Evolutionary conservation across 805 yeast genomes (phyloP), one percentile per base, ranked within the genome.

Genomic region (Teunomyces atbi): DNA sequence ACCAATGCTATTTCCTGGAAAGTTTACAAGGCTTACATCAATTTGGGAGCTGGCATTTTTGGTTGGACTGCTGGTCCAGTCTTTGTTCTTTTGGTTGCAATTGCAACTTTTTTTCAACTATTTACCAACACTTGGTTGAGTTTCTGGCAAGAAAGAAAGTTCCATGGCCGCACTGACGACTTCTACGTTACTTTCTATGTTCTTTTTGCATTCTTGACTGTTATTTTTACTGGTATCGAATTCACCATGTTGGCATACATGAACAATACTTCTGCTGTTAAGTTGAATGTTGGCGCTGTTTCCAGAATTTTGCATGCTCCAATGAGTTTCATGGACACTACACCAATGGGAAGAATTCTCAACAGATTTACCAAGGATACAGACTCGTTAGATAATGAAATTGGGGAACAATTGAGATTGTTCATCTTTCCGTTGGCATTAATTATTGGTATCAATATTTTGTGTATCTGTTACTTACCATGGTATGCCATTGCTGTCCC

Each of bases 401-500:
- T 71, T 48, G 74, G 76, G 18, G 76, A 71, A 50, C 75, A 71
- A 51, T 55, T 69, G 54, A 58, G 74, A 45, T 59, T 70, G 47
- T 69, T 72, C 46, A 48, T 71, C 13, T 70, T 68, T 58, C 74
- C 76, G 15, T 53, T 68, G 40, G 74, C 74, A 13, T 56, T 62
- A 23, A 69, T 71, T 42, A 61, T 68, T 49, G 74, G 73, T 50
- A 60, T 71, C 47, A 51, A 69, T 42, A 65, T 71, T 34, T 70
- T 78, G 54, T 76, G 80, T 63, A 68, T 73, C 46, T 68, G 73
- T 51, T 79, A 72, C 56, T 64, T 78, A 49, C 83, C 83, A 5
- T 80, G 73, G 73, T 78, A 78, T 59, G 76, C 81, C 8, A 68
- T 80, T 51, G 72, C 81, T 7, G 70, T 81, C 20, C 83, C 85